Percentiles rank a stretch among this genome's conserved stretches.
Evolutionary conservation across 2,329 filamentous ascomycete genomes (phyloP).

Genomic region (Xylariaceae sp.): DNA sequence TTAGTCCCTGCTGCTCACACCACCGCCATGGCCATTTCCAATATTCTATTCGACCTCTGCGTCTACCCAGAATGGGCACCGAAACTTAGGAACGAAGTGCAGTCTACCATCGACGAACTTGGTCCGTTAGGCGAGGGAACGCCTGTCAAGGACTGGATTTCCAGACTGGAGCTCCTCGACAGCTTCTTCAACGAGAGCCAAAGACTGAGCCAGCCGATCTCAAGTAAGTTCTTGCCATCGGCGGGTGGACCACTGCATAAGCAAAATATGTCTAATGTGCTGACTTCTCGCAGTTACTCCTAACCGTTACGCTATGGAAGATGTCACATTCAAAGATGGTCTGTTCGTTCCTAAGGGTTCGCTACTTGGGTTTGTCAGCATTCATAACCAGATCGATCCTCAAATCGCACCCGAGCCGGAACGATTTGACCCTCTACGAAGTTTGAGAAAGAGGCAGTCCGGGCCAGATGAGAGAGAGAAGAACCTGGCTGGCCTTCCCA

Average conservation of each 20-base stretch:
- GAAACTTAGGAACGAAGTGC: not conserved
- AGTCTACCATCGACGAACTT: not conserved
- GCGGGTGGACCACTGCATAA: too few relatives aligned
- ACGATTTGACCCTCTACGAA: conserved; percentile 1
- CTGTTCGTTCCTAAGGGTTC: conserved; percentile 8
- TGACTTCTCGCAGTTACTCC: conserved; percentile 4
- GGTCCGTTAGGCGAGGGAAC: not conserved
- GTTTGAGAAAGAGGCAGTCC: not conserved
- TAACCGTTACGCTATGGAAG: conserved; percentile 3
- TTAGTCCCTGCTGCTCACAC: conserved; percentile 4
- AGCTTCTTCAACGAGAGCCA: conserved; percentile 7
- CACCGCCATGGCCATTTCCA: conserved; percentile 5
- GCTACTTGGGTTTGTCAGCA: conserved; percentile 1
- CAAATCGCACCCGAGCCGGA: not conserved
- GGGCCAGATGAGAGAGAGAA: not conserved
- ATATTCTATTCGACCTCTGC: conserved; percentile 6
- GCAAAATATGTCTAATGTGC: too few relatives aligned
- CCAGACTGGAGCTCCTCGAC: not conserved
- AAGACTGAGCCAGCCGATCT: conserved; percentile 1
- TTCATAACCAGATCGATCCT: not conserved
- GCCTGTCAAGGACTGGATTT: not conserved
- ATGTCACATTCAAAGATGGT: conserved; percentile 9
- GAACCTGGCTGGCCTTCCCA: not conserved
- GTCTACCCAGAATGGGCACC: conserved; percentile 1
- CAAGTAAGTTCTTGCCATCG: too few relatives aligned